Evolutionary conservation across 257 asterid species (phyloP).

Genomic region (Solanum clarkiae): DNA sequence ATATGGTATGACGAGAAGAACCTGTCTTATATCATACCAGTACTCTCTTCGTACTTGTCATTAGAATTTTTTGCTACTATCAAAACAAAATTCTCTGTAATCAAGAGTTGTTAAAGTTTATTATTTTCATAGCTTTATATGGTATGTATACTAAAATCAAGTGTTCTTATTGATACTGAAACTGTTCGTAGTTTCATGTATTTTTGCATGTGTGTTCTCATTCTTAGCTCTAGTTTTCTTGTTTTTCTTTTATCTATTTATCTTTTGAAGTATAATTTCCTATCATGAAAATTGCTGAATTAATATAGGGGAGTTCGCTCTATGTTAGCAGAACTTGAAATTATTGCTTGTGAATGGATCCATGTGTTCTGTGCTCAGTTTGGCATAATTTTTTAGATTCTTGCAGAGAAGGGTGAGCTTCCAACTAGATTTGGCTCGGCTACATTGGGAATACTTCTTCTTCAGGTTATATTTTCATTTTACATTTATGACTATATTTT

Average conservation of each 20-base stretch:
- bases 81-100: background rate
- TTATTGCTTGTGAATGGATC: background rate
- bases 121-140: background rate
- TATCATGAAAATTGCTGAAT: background rate
- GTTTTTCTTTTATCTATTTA: background rate
- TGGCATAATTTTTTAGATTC: slow-evolving; percentile 53
- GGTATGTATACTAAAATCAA: background rate
- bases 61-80: background rate
- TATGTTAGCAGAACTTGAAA: background rate
- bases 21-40: background rate
- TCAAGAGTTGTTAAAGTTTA: background rate
- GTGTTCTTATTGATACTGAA: background rate
- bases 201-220: background rate
- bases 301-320: background rate
- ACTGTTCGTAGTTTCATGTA: background rate
- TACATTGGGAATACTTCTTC: slow-evolving; percentile 85
- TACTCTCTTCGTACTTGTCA: background rate
- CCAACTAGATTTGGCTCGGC: slow-evolving; percentile 98
- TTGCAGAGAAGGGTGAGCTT: slow-evolving; percentile 98
- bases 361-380: slow-evolving; percentile 20
- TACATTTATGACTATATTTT: background rate
- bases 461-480: slow-evolving; percentile 50
- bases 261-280: background rate
- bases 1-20: background rate
- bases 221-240: background rate